phyloP scores from a whole-genome alignment of 305 asterid species.

The Vinca major region DNA sequence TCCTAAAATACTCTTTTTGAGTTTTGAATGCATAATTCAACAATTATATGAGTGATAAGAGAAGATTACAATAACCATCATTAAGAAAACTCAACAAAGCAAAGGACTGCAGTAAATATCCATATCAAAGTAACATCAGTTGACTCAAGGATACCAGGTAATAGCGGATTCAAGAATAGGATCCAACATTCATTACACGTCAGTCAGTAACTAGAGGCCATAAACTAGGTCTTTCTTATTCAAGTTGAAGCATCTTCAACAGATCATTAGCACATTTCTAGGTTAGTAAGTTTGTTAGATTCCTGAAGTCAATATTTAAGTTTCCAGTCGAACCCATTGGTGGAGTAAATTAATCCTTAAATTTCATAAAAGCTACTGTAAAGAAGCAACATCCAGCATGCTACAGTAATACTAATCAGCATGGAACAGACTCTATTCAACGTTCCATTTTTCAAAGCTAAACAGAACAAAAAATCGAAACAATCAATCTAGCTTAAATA shows the following conservation, averaged over 20 bases:
- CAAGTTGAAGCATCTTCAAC: constrained; percentile 6
- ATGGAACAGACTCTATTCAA: constrained; percentile 7
- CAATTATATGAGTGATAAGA: not conserved
- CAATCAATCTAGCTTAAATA: constrained; percentile 16
- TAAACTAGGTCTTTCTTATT: not conserved
- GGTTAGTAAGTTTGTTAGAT: constrained; percentile 18
- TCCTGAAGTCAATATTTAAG: constrained; percentile 1
- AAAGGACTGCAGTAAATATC: not conserved
- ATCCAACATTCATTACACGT: not conserved
- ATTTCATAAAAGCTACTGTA: not conserved
- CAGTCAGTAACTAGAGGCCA: constrained; percentile 7
- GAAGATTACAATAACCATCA: not conserved
- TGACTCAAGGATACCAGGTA: not conserved
- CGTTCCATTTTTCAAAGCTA: constrained; percentile 12
- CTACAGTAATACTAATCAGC: not conserved
- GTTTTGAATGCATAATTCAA: not conserved
- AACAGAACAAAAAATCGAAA: not conserved
- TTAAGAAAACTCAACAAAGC: not conserved
- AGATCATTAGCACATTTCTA: constrained; percentile 19
- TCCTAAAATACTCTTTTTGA: not conserved
- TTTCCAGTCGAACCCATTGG: not conserved
- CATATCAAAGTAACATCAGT: constrained; percentile 1
- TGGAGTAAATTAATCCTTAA: not conserved
- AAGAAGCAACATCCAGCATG: not conserved
- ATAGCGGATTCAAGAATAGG: not conserved